Evolutionary conservation across 2,329 filamentous ascomycete genomes (phyloP).

Genomic region (Fusarium annulatum): DNA sequence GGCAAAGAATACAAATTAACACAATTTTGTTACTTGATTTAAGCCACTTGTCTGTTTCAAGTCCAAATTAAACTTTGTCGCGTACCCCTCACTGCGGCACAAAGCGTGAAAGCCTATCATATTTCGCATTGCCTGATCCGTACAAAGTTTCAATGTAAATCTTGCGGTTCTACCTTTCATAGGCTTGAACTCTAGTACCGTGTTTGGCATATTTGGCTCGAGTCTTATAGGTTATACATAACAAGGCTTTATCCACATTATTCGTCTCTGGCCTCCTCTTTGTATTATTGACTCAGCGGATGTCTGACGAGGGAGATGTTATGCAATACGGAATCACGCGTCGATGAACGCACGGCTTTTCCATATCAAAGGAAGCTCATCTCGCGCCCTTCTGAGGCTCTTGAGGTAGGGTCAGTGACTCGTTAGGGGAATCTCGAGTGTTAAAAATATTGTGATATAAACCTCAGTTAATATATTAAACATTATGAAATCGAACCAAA

Average conservation of each 20-base stretch:
- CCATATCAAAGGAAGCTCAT: fast-evolving
- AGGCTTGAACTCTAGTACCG: not conserved
- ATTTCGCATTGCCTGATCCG: too few species aligned
- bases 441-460: too few species aligned
- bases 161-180: not conserved
- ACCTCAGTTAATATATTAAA: too few species aligned
- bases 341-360: too few species aligned
- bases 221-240: fast-evolving
- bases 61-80: not conserved
- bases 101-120: too few species aligned
- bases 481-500: not conserved
- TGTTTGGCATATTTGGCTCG: too few species aligned
- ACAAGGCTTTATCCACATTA: fast-evolving
- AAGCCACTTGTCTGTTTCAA: not conserved
- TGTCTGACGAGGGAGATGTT: too few species aligned
- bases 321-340: too few species aligned
- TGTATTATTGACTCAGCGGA: too few species aligned
- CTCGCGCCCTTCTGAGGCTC: too few species aligned
- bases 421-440: too few species aligned
- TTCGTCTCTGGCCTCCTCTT: not conserved
- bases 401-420: too few species aligned
- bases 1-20: not conserved
- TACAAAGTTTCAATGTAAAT: not conserved
- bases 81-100: fast-evolving
- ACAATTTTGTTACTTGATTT: not conserved